Evolutionary conservation across 805 yeast genomes (phyloP).

Genomic region (Maudiozyma saulgeensis): DNA sequence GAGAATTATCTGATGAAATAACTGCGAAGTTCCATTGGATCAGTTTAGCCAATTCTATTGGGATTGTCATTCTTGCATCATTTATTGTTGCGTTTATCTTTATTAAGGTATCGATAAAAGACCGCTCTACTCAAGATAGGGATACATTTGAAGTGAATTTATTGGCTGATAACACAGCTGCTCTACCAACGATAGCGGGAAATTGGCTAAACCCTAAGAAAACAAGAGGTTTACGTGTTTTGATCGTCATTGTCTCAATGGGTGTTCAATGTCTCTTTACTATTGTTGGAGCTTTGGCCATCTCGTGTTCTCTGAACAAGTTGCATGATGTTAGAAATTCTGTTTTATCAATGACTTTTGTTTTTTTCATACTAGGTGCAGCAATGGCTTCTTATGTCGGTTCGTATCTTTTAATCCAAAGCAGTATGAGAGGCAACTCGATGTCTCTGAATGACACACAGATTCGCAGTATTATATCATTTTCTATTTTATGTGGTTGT

Average conservation of each 20-base stretch:
- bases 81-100: slow-evolving; percentile 53
- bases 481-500: slow-evolving; percentile 41
- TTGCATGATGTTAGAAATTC: slow-evolving; percentile 64
- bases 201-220: slow-evolving; percentile 31
- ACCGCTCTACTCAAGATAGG: slow-evolving; percentile 10
- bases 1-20: slow-evolving; percentile 28
- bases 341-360: slow-evolving; percentile 48
- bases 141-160: slow-evolving; percentile 14
- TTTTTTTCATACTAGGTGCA: slow-evolving; percentile 60
- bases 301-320: slow-evolving; percentile 49
- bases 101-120: slow-evolving; percentile 28
- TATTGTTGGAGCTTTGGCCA: slow-evolving; percentile 47
- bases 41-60: slow-evolving; percentile 61
- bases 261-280: slow-evolving; percentile 70
- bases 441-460: slow-evolving; percentile 1
- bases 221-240: slow-evolving; percentile 28
- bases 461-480: slow-evolving; percentile 6
- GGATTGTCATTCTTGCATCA: slow-evolving; percentile 52
- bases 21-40: slow-evolving; percentile 64
- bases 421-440: slow-evolving; percentile 3
- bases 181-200: slow-evolving; percentile 39
- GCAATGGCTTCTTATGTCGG: slow-evolving; percentile 67
- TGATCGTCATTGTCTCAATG: slow-evolving; percentile 55
- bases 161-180: slow-evolving; percentile 12
- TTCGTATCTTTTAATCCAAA: slow-evolving; percentile 34